Percentiles rank a stretch among this genome's conserved stretches.
phyloP scores from a whole-genome alignment of 139 green algal species.

The Chlorella sp. region DNA sequence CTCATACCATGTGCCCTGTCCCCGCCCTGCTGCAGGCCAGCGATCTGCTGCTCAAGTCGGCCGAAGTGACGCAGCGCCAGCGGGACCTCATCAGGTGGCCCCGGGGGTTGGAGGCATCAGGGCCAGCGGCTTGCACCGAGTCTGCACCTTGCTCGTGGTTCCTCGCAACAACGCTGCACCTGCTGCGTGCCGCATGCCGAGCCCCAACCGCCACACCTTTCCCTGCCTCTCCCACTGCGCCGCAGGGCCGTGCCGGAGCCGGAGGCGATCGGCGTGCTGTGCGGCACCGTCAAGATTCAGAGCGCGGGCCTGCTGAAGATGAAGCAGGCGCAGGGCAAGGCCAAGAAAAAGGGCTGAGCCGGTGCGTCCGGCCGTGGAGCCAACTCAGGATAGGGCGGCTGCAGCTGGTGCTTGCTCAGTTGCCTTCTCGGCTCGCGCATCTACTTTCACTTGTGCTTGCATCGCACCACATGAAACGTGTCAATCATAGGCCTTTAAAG shows the following conservation, averaged over 20 bases:
- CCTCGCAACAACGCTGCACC: slow-evolving; percentile 42
- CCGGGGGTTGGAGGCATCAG: background rate
- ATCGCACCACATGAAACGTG: too few species aligned
- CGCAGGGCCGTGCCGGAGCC: slow-evolving; percentile 73
- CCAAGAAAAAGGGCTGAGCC: slow-evolving; percentile 29
- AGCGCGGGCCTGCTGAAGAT: slow-evolving; percentile 89
- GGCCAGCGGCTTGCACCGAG: too few species aligned
- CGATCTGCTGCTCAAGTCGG: slow-evolving; percentile 72
- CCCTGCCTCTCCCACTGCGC: background rate
- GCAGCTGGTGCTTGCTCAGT: too few species aligned
- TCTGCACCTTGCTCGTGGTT: too few species aligned
- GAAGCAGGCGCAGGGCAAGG: slow-evolving; percentile 48
- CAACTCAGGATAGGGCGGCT: too few species aligned
- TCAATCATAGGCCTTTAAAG: too few species aligned
- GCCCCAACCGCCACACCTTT: too few species aligned
- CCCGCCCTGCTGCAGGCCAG: slow-evolving; percentile 57
- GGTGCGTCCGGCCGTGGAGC: too few species aligned
- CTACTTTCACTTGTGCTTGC: too few species aligned
- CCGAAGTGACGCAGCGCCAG: slow-evolving; percentile 44
- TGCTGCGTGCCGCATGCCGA: slow-evolving; percentile 58
- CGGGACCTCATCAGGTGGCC: slow-evolving; percentile 54
- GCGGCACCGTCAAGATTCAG: slow-evolving; percentile 87
- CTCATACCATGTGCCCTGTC: too few species aligned
- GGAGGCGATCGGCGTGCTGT: slow-evolving; percentile 84
- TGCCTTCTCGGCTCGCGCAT: too few species aligned